phyloP scores from a whole-genome alignment of 345 rosid genomes.

The Eucalyptus shirleyi region DNA sequence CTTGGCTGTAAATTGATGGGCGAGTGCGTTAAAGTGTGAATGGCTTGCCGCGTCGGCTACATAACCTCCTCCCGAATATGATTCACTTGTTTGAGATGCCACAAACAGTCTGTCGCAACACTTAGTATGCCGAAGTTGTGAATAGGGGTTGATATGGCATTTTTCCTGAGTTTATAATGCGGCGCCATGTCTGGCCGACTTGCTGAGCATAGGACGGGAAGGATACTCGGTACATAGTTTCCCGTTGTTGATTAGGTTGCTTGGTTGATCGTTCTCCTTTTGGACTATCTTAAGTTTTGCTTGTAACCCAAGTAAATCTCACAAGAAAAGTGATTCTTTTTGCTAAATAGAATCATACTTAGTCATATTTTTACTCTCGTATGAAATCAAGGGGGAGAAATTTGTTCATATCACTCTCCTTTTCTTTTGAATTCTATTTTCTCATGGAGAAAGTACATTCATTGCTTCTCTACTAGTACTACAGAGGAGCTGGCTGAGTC shows the following conservation, averaged over 20 bases:
- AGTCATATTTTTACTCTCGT: background rate
- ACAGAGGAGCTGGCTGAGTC: background rate
- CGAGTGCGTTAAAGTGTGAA: background rate
- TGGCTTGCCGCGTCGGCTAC: background rate
- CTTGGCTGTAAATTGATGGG: background rate
- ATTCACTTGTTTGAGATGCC: background rate
- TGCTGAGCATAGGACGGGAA: background rate
- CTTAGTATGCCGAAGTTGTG: background rate
- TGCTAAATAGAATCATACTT: background rate
- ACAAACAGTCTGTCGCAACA: background rate
- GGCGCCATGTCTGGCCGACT: background rate
- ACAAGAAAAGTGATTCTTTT: background rate
- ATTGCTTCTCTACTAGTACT: background rate
- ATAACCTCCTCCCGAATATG: background rate
- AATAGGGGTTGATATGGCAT: background rate
- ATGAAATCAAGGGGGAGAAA: background rate
- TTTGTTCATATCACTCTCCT: background rate
- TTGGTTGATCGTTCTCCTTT: background rate
- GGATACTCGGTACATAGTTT: background rate
- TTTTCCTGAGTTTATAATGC: background rate
- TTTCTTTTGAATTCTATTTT: background rate
- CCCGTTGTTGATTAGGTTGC: background rate
- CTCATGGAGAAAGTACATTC: background rate
- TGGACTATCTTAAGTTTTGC: background rate
- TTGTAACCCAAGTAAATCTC: background rate